These are phyloP conservation scores for Taiozyma onychis DNA, from an alignment of 1,139 yeast species.

Conservation along the genomic window DNA sequence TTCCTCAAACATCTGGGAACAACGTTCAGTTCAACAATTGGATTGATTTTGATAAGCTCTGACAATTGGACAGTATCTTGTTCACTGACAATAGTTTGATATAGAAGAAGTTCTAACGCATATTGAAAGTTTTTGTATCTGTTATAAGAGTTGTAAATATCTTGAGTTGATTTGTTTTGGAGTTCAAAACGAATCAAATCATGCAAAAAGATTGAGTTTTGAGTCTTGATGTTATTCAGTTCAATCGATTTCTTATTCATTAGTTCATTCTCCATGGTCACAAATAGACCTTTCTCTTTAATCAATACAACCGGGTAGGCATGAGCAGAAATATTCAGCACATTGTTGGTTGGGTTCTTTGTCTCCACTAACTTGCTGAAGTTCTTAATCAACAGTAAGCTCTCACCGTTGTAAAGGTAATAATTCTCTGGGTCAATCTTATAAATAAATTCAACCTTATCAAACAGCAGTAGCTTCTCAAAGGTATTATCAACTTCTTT, in stretches of 20 bases:
- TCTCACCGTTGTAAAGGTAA: constrained; percentile 25
- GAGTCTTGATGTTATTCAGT: constrained; percentile 14
- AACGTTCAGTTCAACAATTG: constrained; percentile 35
- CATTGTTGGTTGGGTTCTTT: constrained; percentile 9
- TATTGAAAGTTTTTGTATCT: constrained; percentile 41
- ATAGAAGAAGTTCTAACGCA: constrained; percentile 41
- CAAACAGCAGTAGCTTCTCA: constrained; percentile 21
- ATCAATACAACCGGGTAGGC: constrained; percentile 22
- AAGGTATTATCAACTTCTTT: constrained; percentile 6
- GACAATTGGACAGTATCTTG: constrained; percentile 8
- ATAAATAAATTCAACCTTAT: constrained; percentile 22
- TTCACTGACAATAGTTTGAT: constrained; percentile 25
- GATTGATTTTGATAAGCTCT: constrained; percentile 21
- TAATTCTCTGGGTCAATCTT: constrained; percentile 20
- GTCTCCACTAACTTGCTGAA: constrained; percentile 13
- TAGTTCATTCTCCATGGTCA: constrained; percentile 22
- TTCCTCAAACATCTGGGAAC: constrained; percentile 58
- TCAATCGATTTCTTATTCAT: constrained; percentile 16
- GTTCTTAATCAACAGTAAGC: constrained; percentile 24
- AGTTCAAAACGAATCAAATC: constrained; percentile 25
- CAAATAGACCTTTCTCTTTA: constrained; percentile 18
- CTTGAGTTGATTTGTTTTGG: background rate
- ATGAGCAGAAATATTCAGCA: constrained; percentile 15
- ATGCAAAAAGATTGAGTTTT: constrained; percentile 24
- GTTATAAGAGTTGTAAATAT: constrained; percentile 26